phyloP scores from a whole-genome alignment of 1,284 basidiomycete species.

The Ceratobasidium sp. region DNA sequence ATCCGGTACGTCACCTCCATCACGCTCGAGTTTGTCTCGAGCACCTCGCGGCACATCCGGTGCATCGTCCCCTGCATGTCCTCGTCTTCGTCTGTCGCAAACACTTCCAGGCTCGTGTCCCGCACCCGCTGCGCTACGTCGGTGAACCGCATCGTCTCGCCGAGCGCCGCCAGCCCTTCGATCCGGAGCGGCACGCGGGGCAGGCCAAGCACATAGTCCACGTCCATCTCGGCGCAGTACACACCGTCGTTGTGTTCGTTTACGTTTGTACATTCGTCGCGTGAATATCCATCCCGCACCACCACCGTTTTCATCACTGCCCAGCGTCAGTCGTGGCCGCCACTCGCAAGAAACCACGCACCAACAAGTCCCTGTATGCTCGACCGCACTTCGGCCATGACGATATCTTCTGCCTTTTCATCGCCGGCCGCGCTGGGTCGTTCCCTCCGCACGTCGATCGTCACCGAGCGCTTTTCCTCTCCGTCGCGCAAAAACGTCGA shows the following conservation, averaged over 20 bases:
- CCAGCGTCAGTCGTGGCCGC: background rate
- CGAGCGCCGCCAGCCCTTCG: slow-evolving; percentile 60
- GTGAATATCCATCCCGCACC: slow-evolving; percentile 30
- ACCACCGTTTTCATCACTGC: slow-evolving; percentile 40
- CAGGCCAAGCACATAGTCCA: slow-evolving; percentile 70
- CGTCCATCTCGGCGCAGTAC: slow-evolving; percentile 72
- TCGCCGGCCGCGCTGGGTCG: background rate
- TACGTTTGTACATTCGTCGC: slow-evolving; percentile 41
- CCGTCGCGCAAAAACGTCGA: slow-evolving; percentile 91
- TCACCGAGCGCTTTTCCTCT: slow-evolving; percentile 83
- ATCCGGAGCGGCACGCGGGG: slow-evolving; percentile 60
- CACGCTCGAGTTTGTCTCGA: slow-evolving; percentile 73
- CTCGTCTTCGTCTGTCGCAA: slow-evolving; percentile 86
- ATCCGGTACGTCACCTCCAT: slow-evolving; percentile 76
- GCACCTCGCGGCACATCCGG: slow-evolving; percentile 83
- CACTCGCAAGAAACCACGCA: background rate
- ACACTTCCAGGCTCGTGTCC: slow-evolving; percentile 79
- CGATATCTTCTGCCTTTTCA: slow-evolving; percentile 25
- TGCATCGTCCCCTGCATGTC: slow-evolving; percentile 80
- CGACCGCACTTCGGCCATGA: slow-evolving; percentile 33
- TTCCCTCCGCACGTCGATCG: slow-evolving; percentile 61
- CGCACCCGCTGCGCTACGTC: slow-evolving; percentile 68
- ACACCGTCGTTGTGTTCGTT: slow-evolving; percentile 40
- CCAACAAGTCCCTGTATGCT: slow-evolving; percentile 43
- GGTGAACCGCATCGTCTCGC: slow-evolving; percentile 69